A percentile compares a stretch with the other conserved stretches of the same genome.
Evolutionary conservation across 345 rosid genomes (phyloP).

Genomic region (Lepidium aucheri): DNA sequence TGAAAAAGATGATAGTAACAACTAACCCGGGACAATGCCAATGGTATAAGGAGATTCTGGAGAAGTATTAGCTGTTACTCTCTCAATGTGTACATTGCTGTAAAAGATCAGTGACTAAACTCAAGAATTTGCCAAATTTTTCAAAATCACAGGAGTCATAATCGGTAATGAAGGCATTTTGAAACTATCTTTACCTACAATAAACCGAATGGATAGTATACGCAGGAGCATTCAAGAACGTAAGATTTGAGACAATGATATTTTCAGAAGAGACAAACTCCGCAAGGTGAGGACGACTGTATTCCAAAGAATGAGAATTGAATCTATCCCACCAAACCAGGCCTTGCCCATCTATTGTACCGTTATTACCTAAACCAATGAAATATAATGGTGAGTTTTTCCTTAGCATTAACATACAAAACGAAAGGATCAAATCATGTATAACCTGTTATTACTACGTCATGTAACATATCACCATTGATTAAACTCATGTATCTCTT

Average conservation of each 20-base stretch:
- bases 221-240: conserved; percentile 47
- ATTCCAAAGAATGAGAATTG: conserved; percentile 25
- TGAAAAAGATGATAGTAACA: neutral
- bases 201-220: conserved; percentile 61
- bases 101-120: neutral
- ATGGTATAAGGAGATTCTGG: conserved; percentile 39
- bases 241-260: conserved; percentile 44
- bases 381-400: neutral
- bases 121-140: neutral
- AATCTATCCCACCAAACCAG: conserved; percentile 61
- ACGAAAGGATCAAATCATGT: neutral
- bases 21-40: conserved; percentile 49
- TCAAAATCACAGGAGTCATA: neutral
- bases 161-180: neutral
- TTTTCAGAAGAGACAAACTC: conserved; percentile 40
- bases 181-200: conserved; percentile 35
- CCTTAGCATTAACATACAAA: neutral
- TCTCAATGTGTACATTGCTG: conserved; percentile 37
- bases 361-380: conserved; percentile 39
- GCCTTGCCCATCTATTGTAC: conserved; percentile 64
- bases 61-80: conserved; percentile 34
- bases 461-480: conserved; percentile 29
- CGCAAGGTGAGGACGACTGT: conserved; percentile 46
- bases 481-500: conserved; percentile 41
- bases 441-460: conserved; percentile 46